Evolutionary conservation across 768 basidiomycete species (phyloP).

Genomic region (Cantharellus cinnabarinus): DNA sequence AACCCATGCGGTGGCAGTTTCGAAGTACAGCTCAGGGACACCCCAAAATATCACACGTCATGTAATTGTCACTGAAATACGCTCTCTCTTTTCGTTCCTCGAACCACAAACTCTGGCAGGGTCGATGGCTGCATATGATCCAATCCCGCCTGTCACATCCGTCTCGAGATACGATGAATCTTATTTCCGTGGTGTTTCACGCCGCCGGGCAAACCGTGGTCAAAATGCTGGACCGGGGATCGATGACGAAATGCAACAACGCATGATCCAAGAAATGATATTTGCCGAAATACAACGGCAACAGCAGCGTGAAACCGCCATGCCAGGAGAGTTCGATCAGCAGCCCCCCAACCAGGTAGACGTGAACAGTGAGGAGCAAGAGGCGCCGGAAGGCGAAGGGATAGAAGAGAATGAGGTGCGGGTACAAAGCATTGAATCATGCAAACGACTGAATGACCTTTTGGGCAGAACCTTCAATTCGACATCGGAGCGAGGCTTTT

Average conservation of each 20-base stretch:
- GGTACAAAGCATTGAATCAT: background rate
- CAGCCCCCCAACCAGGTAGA: background rate
- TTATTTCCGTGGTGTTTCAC: constrained; percentile 35
- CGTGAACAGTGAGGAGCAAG: background rate
- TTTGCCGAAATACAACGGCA: background rate
- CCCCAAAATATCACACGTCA: constrained; percentile 50
- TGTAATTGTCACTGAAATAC: constrained; percentile 40
- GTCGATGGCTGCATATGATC: constrained; percentile 60
- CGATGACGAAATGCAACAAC: background rate
- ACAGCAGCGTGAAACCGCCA: background rate
- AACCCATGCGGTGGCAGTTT: constrained; percentile 3
- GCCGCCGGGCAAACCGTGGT: background rate
- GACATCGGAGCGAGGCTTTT: background rate
- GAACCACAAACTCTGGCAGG: constrained; percentile 32
- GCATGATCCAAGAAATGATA: background rate
- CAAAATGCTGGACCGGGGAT: background rate
- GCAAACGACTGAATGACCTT: too few species aligned
- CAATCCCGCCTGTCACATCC: constrained; percentile 50
- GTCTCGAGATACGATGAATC: constrained; percentile 40
- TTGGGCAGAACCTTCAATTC: background rate
- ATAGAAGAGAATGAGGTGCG: background rate
- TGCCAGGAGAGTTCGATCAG: background rate
- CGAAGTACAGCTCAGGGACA: constrained; percentile 20
- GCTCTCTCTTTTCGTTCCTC: constrained; percentile 47
- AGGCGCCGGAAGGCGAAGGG: background rate